phyloP scores from a whole-genome alignment of 2,329 filamentous ascomycete species.

The Fusarium musae region DNA sequence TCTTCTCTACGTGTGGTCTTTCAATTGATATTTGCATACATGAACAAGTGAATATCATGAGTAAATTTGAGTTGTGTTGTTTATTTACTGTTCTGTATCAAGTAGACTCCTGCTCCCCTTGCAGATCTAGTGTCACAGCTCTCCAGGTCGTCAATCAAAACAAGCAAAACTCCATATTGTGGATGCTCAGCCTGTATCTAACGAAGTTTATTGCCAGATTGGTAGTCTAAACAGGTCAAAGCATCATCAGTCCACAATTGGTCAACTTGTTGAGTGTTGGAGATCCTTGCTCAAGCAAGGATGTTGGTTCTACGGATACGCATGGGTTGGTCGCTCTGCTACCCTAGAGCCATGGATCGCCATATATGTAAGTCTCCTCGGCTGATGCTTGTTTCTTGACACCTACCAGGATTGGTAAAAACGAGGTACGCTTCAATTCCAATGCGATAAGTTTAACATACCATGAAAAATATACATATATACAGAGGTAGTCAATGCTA shows the following conservation, averaged over 20 bases:
- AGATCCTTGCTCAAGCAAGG: not conserved
- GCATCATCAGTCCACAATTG: conserved; percentile 13
- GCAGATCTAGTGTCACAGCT: conserved; percentile 13
- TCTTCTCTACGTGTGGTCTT: not conserved
- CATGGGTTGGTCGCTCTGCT: not conserved
- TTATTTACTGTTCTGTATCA: not conserved
- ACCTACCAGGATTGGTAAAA: not conserved
- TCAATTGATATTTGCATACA: not conserved
- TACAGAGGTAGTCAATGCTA: not conserved
- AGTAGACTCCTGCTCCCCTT: not conserved
- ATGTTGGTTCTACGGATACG: no score
- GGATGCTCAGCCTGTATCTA: not conserved
- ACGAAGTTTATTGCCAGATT: conserved; percentile 10
- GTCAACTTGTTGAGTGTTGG: not conserved
- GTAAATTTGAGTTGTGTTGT: not conserved
- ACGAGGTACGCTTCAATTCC: not conserved
- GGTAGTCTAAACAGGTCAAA: conserved; percentile 1
- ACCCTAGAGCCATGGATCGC: not conserved
- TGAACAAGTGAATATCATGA: not conserved
- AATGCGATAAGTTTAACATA: not conserved
- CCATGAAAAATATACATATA: not conserved
- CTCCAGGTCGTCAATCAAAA: conserved; percentile 23
- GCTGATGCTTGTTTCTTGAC: not conserved
- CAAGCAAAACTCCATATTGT: conserved; percentile 8
- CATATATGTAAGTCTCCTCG: not conserved